A percentile compares a stretch with the other conserved stretches of the same genome.
Evolutionary conservation across 2,329 filamentous ascomycete species (phyloP).

Genomic region (Colletotrichum sojae): DNA sequence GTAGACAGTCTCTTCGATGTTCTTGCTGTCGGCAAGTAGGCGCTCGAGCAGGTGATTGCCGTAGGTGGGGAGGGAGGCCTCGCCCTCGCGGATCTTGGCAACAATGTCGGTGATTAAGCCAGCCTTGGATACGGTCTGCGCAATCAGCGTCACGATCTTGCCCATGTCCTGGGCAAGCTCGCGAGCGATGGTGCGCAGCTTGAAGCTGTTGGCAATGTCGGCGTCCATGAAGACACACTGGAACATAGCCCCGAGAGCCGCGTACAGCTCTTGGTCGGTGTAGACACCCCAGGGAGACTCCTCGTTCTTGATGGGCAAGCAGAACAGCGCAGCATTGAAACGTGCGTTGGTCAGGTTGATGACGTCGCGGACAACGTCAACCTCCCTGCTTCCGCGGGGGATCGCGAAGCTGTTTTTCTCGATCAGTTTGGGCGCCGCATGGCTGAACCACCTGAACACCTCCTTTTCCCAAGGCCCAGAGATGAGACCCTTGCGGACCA

Average conservation of each 20-base stretch:
- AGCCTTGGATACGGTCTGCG: slow-evolving; percentile 62
- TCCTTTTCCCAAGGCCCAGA: slow-evolving; percentile 39
- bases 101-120: slow-evolving; percentile 62
- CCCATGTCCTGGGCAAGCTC: slow-evolving; percentile 67
- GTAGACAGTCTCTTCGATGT: slow-evolving; percentile 68
- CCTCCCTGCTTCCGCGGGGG: slow-evolving; percentile 46
- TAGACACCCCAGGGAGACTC: slow-evolving; percentile 66
- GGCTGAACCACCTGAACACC: slow-evolving; percentile 44
- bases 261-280: slow-evolving; percentile 70
- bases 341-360: slow-evolving; percentile 69
- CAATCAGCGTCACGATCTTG: slow-evolving; percentile 64
- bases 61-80: slow-evolving; percentile 60
- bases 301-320: slow-evolving; percentile 67
- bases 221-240: slow-evolving; percentile 68
- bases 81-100: slow-evolving; percentile 60
- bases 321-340: slow-evolving; percentile 68
- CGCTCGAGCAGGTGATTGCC: slow-evolving; percentile 70
- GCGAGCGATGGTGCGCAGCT: slow-evolving; percentile 64
- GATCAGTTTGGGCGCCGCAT: slow-evolving; percentile 46
- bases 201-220: slow-evolving; percentile 71
- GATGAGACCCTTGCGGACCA: slow-evolving; percentile 58
- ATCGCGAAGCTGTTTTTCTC: slow-evolving; percentile 46
- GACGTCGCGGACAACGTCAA: slow-evolving; percentile 57
- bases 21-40: slow-evolving; percentile 67
- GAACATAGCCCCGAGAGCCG: slow-evolving; percentile 70